These are phyloP conservation scores for Xylaria sp. DNA, from an alignment of 2,329 filamentous ascomycete species.

Conservation along the genomic window DNA sequence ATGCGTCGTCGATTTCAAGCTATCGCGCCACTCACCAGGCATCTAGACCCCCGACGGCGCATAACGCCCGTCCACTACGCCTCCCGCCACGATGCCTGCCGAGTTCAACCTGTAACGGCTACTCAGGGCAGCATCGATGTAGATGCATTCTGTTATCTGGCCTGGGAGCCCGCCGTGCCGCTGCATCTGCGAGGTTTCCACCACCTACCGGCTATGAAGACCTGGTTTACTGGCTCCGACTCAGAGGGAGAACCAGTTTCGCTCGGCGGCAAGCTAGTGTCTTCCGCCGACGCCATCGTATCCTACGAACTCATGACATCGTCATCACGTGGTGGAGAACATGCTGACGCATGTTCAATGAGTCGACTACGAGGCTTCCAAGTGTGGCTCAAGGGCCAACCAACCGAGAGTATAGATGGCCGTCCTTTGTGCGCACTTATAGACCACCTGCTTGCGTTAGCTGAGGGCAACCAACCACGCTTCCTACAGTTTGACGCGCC, in stretches of 20 bases:
- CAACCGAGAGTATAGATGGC: constrained; percentile 1
- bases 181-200: constrained; percentile 38
- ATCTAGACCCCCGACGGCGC: background rate
- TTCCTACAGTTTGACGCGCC: constrained; percentile 70
- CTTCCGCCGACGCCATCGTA: constrained; percentile 39
- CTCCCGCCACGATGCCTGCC: constrained; percentile 1
- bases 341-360: background rate
- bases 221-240: constrained; percentile 45
- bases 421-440: constrained; percentile 40
- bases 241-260: constrained; percentile 12
- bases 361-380: constrained; percentile 33
- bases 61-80: background rate
- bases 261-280: constrained; percentile 40
- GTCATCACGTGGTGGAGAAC: background rate
- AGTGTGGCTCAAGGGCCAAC: constrained; percentile 38
- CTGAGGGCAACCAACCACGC: constrained; percentile 41
- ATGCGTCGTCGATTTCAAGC: background rate
- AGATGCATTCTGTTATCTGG: constrained; percentile 39
- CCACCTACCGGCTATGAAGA: constrained; percentile 39
- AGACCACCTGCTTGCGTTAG: constrained; percentile 42
- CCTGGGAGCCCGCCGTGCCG: constrained; percentile 41
- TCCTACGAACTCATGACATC: constrained; percentile 46
- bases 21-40: background rate
- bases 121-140: constrained; percentile 33
- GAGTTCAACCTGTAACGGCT: background rate